phyloP scores from a whole-genome alignment of 2,329 filamentous ascomycete species.

The Proliferodiscus dingleyae region DNA sequence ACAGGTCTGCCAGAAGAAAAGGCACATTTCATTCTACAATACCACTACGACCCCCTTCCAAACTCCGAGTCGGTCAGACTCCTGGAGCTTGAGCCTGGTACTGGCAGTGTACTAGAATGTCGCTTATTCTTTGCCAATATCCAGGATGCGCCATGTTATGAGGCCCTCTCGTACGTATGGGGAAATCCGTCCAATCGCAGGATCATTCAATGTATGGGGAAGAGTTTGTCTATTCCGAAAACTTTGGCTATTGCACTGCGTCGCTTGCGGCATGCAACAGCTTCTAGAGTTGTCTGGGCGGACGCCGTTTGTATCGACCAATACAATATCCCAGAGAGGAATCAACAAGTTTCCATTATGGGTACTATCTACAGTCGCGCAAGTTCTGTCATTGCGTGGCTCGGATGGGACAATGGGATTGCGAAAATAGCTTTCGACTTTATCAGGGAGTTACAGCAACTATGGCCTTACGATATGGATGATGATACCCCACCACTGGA shows the following conservation, averaged over 20 bases:
- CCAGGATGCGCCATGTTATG: not conserved
- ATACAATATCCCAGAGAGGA: not conserved
- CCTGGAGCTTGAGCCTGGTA: not conserved
- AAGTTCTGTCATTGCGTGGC: not conserved
- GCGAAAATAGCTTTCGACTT: not conserved
- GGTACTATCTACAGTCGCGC: not conserved
- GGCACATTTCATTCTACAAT: too few relatives aligned
- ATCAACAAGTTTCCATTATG: conserved; percentile 1
- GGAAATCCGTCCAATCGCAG: not conserved
- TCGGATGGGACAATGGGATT: not conserved
- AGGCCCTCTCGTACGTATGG: not conserved
- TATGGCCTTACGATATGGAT: not conserved
- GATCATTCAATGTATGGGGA: not conserved
- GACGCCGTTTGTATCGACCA: conserved; percentile 1
- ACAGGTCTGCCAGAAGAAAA: too few relatives aligned
- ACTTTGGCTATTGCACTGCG: not conserved
- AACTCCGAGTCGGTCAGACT: not conserved
- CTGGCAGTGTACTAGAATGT: not conserved
- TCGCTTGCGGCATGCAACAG: not conserved
- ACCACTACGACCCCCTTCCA: not conserved
- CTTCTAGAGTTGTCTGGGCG: not conserved
- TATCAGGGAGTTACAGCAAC: not conserved
- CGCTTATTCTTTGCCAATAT: not conserved
- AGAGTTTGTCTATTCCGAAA: not conserved
- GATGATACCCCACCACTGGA: too few relatives aligned